Base-by-base conservation (phyloP, 768 basidiomycete genomes). In the Rhodotorula babjevae region DNA sequence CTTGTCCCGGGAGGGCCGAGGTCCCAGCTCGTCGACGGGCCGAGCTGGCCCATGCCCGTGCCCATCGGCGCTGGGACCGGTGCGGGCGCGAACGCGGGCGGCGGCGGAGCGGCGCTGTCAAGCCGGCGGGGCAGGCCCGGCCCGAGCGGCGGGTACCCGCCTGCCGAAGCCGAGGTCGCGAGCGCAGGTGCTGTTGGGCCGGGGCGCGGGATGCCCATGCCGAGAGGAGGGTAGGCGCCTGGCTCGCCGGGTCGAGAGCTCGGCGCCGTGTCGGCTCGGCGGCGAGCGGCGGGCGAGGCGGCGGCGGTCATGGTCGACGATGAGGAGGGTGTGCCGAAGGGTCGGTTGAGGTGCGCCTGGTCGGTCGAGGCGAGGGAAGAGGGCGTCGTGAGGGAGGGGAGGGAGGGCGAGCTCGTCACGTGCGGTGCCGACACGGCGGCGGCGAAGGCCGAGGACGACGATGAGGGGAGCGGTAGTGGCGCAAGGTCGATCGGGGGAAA, bases 231-330 rank as follows among this genome's bases (percentile, higher is more conserved):
- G 50, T 64, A 69, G 4, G 59, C 53, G 53, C 53, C 53, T 15
- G 50, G 50, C 25, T 55, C 53, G 53, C 53, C n/a, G 42, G 57
- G 55, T 21, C n/a, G 52, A 12, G 57, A 15, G 15, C 40, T 65
- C 15, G 73, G 73, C 1, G 73, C 73, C 0, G 73, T 74, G 56
- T 75, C 73, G 29, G 73, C 73, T 29, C 73, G 50, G 52, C 60
- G 36, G 0, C 73, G 69, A 2, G 47, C 63, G 33, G 52, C 18
- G 19, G 47, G 36, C 36, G 36, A 36, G 36, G 9, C 21, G 44
- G 14, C n/a, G n/a, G 62, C 12, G 21, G 8, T n/a, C n/a, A n/a
- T 12, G 8, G 11, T 11, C 14, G 25, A 46, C 11, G 61, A 27
- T 2, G 61, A 47, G 46, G 16, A n/a, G 21, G 44, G 40, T 6